phyloP scores from a whole-genome alignment of 2,329 filamentous ascomycete genomes.

The Penicillium sp. region DNA sequence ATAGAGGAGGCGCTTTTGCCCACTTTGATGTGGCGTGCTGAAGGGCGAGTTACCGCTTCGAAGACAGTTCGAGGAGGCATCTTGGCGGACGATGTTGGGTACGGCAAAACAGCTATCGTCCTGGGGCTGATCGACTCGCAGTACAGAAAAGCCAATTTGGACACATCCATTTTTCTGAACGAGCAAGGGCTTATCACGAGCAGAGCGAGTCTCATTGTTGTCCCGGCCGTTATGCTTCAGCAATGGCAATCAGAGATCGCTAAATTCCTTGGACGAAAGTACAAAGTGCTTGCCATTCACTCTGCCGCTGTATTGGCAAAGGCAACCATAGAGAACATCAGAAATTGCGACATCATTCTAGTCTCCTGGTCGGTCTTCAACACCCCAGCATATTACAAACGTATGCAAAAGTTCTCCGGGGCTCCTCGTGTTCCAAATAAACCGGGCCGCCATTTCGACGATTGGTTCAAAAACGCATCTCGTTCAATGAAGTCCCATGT shows the following conservation, averaged over 20 bases:
- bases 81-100: conserved; percentile 67
- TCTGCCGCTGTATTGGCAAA: conserved; percentile 45
- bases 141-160: conserved; percentile 32
- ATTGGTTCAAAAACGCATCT: conserved; percentile 58
- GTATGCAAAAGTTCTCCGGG: conserved; percentile 57
- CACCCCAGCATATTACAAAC: conserved; percentile 53
- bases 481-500: conserved; percentile 50
- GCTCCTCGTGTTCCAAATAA: conserved; percentile 47
- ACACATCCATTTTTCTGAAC: conserved; percentile 9
- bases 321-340: conserved; percentile 51
- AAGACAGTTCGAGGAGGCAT: conserved; percentile 61
- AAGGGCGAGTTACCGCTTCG: conserved; percentile 50
- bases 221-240: conserved; percentile 58
- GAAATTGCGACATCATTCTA: conserved; percentile 60
- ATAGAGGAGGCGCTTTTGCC: conserved; percentile 60
- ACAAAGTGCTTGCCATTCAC: conserved; percentile 53
- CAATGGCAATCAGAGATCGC: conserved; percentile 64
- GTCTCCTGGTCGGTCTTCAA: conserved; percentile 58
- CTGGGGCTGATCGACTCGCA: conserved; percentile 61
- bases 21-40: conserved; percentile 61
- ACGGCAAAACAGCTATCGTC: conserved; percentile 68
- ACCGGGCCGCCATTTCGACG: conserved; percentile 55
- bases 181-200: conserved; percentile 44
- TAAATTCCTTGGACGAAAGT: conserved; percentile 53
- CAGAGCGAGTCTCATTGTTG: conserved; percentile 65